Conservation (phyloP, 345 rosid species). For the Leavenworthia alabamica region DNA sequence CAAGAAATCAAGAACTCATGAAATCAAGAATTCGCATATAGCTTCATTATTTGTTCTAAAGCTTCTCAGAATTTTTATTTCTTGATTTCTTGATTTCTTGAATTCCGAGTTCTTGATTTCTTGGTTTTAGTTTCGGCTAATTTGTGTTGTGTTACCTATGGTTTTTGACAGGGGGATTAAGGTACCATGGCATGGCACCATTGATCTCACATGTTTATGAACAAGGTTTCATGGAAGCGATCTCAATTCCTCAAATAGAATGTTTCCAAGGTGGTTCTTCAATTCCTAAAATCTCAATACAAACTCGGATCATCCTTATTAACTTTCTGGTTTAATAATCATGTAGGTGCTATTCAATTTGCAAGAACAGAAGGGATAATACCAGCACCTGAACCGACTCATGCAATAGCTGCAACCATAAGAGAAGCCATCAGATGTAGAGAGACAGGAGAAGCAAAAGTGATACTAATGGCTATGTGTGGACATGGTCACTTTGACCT, state of each 20-base stretch:
- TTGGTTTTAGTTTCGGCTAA: neutral
- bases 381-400: conserved; percentile 91
- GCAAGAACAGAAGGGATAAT: conserved; percentile 86
- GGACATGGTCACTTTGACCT: conserved; percentile 98
- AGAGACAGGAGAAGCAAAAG: conserved; percentile 77
- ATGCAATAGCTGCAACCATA: conserved; percentile 89
- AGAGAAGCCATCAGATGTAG: conserved; percentile 77
- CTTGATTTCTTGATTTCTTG: neutral
- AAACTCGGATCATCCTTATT: neutral
- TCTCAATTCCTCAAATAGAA: conserved; percentile 72
- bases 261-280: conserved; percentile 63
- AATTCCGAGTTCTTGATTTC: neutral
- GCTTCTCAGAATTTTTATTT: too few species aligned
- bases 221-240: conserved; percentile 80
- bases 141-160: neutral
- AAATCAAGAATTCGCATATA: too few species aligned
- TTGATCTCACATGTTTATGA: conserved; percentile 78
- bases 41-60: too few species aligned
- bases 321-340: neutral
- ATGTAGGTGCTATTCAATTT: conserved; percentile 76
- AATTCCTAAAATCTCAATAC: neutral
- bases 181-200: conserved; percentile 97
- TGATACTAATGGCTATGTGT: conserved; percentile 86
- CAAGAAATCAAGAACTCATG: too few species aligned
- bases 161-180: conserved; percentile 57